Evolutionary conservation across 2,329 filamentous ascomycete genomes (phyloP).

Genomic region (Monascus ruber): DNA sequence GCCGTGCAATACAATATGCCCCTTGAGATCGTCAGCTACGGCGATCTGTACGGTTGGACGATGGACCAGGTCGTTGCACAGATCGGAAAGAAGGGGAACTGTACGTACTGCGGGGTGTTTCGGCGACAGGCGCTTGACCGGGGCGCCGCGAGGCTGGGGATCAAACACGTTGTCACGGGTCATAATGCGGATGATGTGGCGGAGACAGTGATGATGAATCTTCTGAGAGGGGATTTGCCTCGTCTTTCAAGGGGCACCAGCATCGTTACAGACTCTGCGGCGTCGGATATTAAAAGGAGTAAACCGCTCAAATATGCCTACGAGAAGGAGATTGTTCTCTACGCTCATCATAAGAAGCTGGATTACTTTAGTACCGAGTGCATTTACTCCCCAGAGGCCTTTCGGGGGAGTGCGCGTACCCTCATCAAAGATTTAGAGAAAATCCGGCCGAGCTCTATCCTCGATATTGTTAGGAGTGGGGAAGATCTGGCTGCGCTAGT

Average conservation of each 20-base stretch:
- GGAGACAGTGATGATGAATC: conserved; percentile 95
- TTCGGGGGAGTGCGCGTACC: conserved; percentile 79
- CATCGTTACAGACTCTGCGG: conserved; percentile 67
- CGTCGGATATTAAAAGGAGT: conserved; percentile 84
- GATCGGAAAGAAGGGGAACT: conserved; percentile 96
- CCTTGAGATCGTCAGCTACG: conserved; percentile 84
- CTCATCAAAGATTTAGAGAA: conserved; percentile 93
- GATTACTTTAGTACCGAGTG: conserved; percentile 99
- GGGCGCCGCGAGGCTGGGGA: conserved; percentile 74
- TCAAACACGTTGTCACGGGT: conserved; percentile 89
- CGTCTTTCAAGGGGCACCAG: conserved; percentile 78
- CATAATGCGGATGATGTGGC: conserved; percentile 97
- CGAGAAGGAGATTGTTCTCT: conserved; percentile 97
- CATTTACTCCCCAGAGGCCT: conserved; percentile 95
- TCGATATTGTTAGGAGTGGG: conserved; percentile 88
- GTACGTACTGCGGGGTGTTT: conserved; percentile 97
- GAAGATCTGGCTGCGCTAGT: conserved; percentile 94
- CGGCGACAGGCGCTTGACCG: conserved; percentile 85
- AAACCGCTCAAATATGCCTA: conserved; percentile 98
- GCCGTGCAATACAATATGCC: conserved; percentile 83
- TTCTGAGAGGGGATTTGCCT: conserved; percentile 80
- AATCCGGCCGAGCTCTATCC: conserved; percentile 82
- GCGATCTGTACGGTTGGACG: conserved; percentile 92
- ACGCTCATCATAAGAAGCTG: conserved; percentile 90
- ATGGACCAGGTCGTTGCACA: conserved; percentile 98